A percentile compares a stretch with the other conserved stretches of the same genome.
These are phyloP conservation scores for Calonectria naviculata DNA, from an alignment of 2,329 filamentous ascomycete species.

Conservation along the genomic window DNA sequence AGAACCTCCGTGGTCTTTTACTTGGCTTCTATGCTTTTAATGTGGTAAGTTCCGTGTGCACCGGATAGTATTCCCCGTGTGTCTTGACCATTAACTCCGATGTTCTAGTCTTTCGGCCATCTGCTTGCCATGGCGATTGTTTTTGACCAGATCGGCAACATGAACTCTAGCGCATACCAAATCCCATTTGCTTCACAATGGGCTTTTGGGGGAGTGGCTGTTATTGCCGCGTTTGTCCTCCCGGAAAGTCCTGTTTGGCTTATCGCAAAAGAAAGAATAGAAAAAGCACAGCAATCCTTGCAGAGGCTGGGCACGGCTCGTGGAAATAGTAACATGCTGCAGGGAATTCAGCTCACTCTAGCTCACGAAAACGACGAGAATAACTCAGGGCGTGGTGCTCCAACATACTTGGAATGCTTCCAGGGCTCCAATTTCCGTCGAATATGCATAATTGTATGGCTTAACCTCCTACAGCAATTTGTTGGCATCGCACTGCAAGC, in stretches of 20 bases:
- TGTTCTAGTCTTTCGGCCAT: neutral
- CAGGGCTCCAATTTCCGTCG: neutral
- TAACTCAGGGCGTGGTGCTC: neutral
- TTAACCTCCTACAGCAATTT: slow-evolving; percentile 1
- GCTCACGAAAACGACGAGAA: neutral
- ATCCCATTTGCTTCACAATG: slow-evolving; percentile 10
- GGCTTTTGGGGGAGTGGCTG: neutral
- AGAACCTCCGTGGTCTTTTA: neutral
- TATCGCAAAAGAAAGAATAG: neutral
- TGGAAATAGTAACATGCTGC: neutral
- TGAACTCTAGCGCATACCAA: neutral
- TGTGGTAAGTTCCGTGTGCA: neutral
- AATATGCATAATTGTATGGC: neutral
- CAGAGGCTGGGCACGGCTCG: neutral
- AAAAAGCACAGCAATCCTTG: neutral
- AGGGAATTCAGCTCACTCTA: neutral
- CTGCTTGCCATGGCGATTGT: slow-evolving; percentile 4
- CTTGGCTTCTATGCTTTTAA: slow-evolving; percentile 7
- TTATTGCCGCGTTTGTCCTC: neutral
- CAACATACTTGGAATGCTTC: neutral
- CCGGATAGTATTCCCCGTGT: too few species aligned
- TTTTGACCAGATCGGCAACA: neutral
- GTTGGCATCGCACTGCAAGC: neutral
- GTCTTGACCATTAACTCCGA: neutral
- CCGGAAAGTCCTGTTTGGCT: slow-evolving; percentile 9